Percentiles rank a stretch among this genome's conserved stretches.
Conservation (phyloP, 441 rosid species). For the Populus hybrid region DNA sequence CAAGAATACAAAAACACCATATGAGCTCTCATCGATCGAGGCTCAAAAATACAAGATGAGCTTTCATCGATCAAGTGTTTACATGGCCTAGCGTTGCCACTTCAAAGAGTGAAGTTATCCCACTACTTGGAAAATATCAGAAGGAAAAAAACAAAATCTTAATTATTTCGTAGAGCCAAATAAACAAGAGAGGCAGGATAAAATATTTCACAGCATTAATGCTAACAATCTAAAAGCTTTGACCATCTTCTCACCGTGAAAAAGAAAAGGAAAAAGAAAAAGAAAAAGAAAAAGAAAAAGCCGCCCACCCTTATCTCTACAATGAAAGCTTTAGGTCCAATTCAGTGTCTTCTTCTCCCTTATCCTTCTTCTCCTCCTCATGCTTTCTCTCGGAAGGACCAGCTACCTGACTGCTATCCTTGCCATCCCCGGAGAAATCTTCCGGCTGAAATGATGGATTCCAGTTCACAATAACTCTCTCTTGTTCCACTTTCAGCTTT, state of each 20-base stretch:
- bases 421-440: conserved; percentile 36
- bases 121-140: background rate
- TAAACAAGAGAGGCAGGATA: background rate
- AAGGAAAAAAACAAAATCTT: background rate
- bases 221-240: background rate
- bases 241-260: background rate
- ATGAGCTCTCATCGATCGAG: no score
- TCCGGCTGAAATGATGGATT: conserved; percentile 45
- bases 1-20: no score
- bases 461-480: conserved; percentile 22
- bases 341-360: conserved; percentile 13
- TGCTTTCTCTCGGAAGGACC: conserved; percentile 27
- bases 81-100: background rate
- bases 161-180: background rate
- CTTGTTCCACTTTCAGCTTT: conserved; percentile 11
- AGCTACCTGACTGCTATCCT: background rate
- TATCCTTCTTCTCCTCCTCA: conserved; percentile 18
- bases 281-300: no score
- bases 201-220: background rate
- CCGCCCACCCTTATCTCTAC: conserved; percentile 14
- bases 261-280: background rate
- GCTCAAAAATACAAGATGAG: background rate
- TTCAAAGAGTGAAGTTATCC: background rate
- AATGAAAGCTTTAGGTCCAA: conserved; percentile 69
- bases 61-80: background rate